Evolutionary conservation across 345 rosid species (phyloP).

Genomic region (Balakata baccata): DNA sequence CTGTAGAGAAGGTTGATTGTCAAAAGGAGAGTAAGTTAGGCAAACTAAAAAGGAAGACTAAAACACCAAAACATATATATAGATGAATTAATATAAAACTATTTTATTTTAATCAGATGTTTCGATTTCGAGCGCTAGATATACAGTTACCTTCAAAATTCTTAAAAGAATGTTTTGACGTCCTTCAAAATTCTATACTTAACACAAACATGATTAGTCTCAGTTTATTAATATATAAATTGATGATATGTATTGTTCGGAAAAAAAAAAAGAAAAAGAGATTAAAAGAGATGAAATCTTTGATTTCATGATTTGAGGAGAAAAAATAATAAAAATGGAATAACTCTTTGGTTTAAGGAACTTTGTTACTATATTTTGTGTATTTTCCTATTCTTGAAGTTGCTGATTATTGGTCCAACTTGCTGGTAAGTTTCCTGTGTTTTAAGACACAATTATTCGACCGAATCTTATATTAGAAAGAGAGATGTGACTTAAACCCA

Average conservation of each 20-base stretch:
- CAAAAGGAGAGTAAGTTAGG: slow-evolving; percentile 20
- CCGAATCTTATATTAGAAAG: background rate
- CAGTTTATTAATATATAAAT: too few species aligned
- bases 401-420: background rate
- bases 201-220: too few species aligned
- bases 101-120: too few species aligned
- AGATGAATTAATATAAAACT: too few species aligned
- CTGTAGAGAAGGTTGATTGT: slow-evolving; percentile 2
- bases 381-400: background rate
- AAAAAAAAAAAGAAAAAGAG: too few species aligned
- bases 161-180: too few species aligned
- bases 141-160: too few species aligned
- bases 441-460: background rate
- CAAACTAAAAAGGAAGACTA: background rate
- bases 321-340: background rate
- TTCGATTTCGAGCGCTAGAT: too few species aligned
- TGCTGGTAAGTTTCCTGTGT: background rate
- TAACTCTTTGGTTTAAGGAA: slow-evolving; percentile 4
- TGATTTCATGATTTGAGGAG: background rate
- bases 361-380: background rate
- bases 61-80: too few species aligned
- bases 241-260: too few species aligned
- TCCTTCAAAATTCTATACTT: too few species aligned
- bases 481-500: background rate
- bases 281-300: background rate